Evolutionary conservation across 1,284 basidiomycete species (phyloP).

Genomic region (Golubevia pallescens): DNA sequence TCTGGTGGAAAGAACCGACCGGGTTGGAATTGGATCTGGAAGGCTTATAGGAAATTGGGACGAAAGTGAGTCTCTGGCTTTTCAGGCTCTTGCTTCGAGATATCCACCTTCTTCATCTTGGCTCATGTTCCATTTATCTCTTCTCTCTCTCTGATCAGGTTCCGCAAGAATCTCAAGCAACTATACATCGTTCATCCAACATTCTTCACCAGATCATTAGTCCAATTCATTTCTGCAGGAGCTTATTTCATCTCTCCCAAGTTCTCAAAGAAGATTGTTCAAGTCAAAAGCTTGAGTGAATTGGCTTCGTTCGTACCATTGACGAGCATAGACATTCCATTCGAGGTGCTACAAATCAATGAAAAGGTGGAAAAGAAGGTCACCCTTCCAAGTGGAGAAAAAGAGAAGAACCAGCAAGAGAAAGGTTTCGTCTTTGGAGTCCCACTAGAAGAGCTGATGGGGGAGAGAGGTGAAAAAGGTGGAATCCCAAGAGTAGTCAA

Average conservation of each 20-base stretch:
- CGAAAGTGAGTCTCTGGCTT: slow-evolving; percentile 67
- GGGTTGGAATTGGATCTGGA: slow-evolving; percentile 88
- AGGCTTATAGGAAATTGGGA: slow-evolving; percentile 78
- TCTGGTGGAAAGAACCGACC: slow-evolving; percentile 78
- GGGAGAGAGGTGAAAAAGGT: slow-evolving; percentile 77
- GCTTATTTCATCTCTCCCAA: slow-evolving; percentile 86
- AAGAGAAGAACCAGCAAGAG: slow-evolving; percentile 78
- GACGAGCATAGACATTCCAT: slow-evolving; percentile 82
- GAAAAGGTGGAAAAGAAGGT: slow-evolving; percentile 18
- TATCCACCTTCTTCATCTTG: slow-evolving; percentile 15
- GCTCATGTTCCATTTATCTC: slow-evolving; percentile 1
- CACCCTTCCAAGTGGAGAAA: slow-evolving; percentile 48
- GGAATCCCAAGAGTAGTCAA: slow-evolving; percentile 78
- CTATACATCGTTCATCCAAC: slow-evolving; percentile 84
- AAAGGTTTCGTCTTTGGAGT: slow-evolving; percentile 77
- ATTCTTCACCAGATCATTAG: slow-evolving; percentile 73
- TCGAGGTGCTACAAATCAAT: slow-evolving; percentile 74
- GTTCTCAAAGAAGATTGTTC: slow-evolving; percentile 81
- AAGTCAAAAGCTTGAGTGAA: slow-evolving; percentile 76
- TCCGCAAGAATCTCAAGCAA: slow-evolving; percentile 83
- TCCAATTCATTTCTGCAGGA: slow-evolving; percentile 82
- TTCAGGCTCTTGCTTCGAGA: neutral
- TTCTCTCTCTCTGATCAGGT: slow-evolving; percentile 55
- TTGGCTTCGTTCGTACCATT: slow-evolving; percentile 77
- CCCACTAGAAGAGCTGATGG: slow-evolving; percentile 79